Evolutionary conservation across 179 eudicot species (phyloP).

Genomic region (Gypsophila paniculata): DNA sequence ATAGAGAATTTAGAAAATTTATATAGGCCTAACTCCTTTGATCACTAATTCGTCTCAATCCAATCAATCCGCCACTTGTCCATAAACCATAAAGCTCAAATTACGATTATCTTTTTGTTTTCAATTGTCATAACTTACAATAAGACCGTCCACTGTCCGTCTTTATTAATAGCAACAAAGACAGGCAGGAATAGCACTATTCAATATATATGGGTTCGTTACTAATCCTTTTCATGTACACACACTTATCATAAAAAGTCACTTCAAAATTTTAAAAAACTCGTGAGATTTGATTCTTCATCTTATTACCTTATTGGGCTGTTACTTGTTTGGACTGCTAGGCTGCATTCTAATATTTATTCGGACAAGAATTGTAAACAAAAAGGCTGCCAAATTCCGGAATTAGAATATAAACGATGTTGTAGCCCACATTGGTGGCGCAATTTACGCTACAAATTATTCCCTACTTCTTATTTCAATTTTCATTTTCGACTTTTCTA

Average conservation of each 20-base stretch:
- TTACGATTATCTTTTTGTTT: too few species aligned
- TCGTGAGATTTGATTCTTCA: conserved; percentile 18
- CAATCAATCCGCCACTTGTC: too few species aligned
- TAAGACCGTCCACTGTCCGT: background rate
- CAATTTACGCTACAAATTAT: conserved; percentile 19
- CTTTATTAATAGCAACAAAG: conserved; percentile 4
- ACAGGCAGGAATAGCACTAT: background rate
- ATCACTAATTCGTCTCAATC: too few species aligned
- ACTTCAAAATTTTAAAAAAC: background rate
- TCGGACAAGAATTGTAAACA: background rate
- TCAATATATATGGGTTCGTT: conserved; percentile 14
- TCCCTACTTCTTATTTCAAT: too few species aligned
- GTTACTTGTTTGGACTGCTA: conserved; percentile 9
- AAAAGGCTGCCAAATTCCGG: conserved; percentile 15
- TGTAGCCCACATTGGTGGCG: conserved; percentile 24
- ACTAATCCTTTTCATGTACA: conserved; percentile 10
- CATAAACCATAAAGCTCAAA: too few species aligned
- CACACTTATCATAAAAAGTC: background rate
- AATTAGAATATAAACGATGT: conserved; percentile 14
- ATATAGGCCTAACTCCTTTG: too few species aligned
- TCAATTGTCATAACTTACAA: too few species aligned
- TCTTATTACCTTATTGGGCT: conserved; percentile 6
- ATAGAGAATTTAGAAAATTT: too few species aligned
- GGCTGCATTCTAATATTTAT: conserved; percentile 1
- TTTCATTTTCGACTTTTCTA: background rate